phyloP scores from a whole-genome alignment of 2,329 filamentous ascomycete species.

The Trichoderma lentiforme region DNA sequence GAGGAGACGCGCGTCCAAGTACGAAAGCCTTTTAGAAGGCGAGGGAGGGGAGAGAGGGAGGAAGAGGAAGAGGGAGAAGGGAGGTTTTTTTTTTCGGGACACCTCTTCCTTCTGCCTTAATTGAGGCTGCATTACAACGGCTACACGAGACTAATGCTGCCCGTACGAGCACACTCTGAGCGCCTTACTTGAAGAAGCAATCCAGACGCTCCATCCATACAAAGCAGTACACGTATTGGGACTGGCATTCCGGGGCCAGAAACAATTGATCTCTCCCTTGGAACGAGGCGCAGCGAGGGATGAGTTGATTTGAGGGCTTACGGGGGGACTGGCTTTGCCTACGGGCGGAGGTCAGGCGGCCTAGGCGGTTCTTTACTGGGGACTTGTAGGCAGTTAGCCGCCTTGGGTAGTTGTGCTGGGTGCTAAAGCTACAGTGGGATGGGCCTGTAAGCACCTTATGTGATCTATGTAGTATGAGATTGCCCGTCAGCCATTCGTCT shows the following conservation, averaged over 20 bases:
- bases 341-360: background rate
- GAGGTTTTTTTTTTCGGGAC: background rate
- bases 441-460: background rate
- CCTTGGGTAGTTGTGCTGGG: background rate
- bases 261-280: background rate
- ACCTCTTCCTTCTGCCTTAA: background rate
- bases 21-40: background rate
- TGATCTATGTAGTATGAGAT: background rate
- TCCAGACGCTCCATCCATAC: background rate
- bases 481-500: background rate
- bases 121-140: background rate
- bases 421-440: background rate
- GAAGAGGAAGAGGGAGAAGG: background rate
- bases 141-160: background rate
- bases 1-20: conserved; percentile 8
- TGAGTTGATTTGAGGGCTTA: background rate
- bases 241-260: background rate
- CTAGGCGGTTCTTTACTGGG: background rate
- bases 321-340: background rate
- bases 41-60: background rate
- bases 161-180: background rate
- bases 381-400: background rate
- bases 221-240: background rate
- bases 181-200: conserved; percentile 6
- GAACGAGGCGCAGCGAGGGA: background rate